A percentile compares a stretch with the other conserved stretches of the same genome.
Evolutionary conservation across 768 basidiomycete species (phyloP).

Genomic region (Serpula lacrymans): DNA sequence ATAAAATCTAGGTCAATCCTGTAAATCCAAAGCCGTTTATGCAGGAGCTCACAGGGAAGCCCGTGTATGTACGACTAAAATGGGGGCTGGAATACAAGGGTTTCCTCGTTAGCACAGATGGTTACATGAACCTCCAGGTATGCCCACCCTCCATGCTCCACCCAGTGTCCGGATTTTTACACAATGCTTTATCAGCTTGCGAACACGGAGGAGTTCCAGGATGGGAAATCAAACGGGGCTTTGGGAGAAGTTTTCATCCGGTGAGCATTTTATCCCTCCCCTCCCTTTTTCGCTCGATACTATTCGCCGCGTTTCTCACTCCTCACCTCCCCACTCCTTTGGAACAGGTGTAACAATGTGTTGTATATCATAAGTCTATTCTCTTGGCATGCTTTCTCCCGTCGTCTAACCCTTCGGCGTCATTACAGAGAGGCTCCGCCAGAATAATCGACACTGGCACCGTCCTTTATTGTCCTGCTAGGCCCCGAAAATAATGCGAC

Average conservation of each 20-base stretch:
- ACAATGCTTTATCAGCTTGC: constrained; percentile 62
- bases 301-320: neutral
- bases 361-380: constrained; percentile 85
- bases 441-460: constrained; percentile 31
- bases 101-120: constrained; percentile 97
- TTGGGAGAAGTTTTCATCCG: constrained; percentile 99
- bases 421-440: constrained; percentile 72
- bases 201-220: constrained; percentile 98
- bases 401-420: constrained; percentile 24
- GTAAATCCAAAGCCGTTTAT: constrained; percentile 99
- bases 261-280: constrained; percentile 40
- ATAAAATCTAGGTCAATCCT: constrained; percentile 63
- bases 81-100: constrained; percentile 99
- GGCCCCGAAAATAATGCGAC: constrained; percentile 1
- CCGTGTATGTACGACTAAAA: constrained; percentile 91
- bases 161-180: neutral
- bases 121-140: constrained; percentile 99
- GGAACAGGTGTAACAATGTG: constrained; percentile 95
- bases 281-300: constrained; percentile 3
- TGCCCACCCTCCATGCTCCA: constrained; percentile 14
- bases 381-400: constrained; percentile 1
- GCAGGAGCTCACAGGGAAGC: constrained; percentile 97
- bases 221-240: constrained; percentile 91
- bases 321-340: constrained; percentile 11
- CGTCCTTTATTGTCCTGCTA: neutral